These are phyloP conservation scores for Dictyostelium discoideum DNA, from an alignment of 78 protist genomes.

Conservation along the genomic window DNA sequence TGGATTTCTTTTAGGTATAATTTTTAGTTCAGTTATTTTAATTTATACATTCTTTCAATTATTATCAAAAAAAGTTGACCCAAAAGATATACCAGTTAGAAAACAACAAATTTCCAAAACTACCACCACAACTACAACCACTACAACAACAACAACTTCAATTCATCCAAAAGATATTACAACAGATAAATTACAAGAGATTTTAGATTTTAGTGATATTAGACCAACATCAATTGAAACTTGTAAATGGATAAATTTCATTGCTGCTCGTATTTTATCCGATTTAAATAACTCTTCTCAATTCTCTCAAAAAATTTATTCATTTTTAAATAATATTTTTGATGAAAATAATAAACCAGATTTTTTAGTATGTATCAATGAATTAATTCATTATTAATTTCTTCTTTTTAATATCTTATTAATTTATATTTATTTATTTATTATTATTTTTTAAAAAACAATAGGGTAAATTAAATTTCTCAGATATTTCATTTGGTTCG, in stretches of 20 bases:
- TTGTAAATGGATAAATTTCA: conserved; percentile 70
- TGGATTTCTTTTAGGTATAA: conserved; percentile 51
- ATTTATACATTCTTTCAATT: conserved; percentile 40
- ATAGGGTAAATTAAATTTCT: conserved; percentile 41
- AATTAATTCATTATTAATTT: too few species aligned
- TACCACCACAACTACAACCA: background rate
- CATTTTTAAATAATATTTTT: conserved; percentile 30
- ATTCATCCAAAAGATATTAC: background rate
- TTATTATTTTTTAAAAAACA: too few species aligned
- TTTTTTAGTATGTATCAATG: conserved; percentile 20
- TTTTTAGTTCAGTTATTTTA: conserved; percentile 14
- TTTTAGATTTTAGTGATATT: conserved; percentile 20
- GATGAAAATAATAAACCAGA: conserved; percentile 69
- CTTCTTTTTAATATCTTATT: too few species aligned
- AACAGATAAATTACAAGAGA: background rate
- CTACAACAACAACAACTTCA: background rate
- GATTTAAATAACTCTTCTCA: conserved; percentile 65
- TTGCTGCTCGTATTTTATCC: conserved; percentile 28
- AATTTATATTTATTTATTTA: too few species aligned
- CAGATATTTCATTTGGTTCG: conserved; percentile 56
- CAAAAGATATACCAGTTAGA: background rate
- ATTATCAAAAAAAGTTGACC: conserved; percentile 49
- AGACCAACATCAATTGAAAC: conserved; percentile 76
- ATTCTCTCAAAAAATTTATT: conserved; percentile 31
- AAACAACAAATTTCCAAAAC: background rate